Conservation (phyloP, 2,329 filamentous ascomycete genomes). For the Fusarium sp. region DNA sequence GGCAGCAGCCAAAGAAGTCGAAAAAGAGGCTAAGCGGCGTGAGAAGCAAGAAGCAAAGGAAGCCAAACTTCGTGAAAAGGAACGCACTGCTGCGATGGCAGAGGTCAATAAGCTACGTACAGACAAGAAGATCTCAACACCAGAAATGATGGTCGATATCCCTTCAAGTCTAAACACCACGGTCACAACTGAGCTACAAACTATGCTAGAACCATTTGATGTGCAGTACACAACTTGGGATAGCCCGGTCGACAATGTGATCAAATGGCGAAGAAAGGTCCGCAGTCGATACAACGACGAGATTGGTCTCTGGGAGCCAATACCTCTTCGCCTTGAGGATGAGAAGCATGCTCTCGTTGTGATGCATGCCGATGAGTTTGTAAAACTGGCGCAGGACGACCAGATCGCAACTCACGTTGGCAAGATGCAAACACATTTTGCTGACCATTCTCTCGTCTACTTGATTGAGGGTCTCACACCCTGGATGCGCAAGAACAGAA, state of each 20-base stretch:
- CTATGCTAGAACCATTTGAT: conserved; percentile 59
- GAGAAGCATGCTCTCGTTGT: conserved; percentile 71
- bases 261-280: conserved; percentile 76
- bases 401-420: conserved; percentile 67
- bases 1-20: conserved; percentile 58
- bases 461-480: conserved; percentile 73
- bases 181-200: conserved; percentile 55
- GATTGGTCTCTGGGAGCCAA: conserved; percentile 70
- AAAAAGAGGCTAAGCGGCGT: conserved; percentile 62
- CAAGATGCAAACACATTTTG: conserved; percentile 62
- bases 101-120: conserved; percentile 77
- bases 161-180: conserved; percentile 62
- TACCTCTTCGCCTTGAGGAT: conserved; percentile 56
- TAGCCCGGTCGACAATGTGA: conserved; percentile 58
- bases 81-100: conserved; percentile 69
- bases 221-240: conserved; percentile 57
- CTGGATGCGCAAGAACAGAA: conserved; percentile 75
- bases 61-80: conserved; percentile 68
- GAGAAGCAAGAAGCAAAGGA: conserved; percentile 69
- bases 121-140: conserved; percentile 75
- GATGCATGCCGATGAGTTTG: conserved; percentile 70
- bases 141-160: conserved; percentile 81
- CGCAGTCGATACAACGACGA: conserved; percentile 68
- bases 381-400: conserved; percentile 62
- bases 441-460: conserved; percentile 67